Conservation (phyloP, 1,284 basidiomycete genomes). For the Cerrena zonata region DNA sequence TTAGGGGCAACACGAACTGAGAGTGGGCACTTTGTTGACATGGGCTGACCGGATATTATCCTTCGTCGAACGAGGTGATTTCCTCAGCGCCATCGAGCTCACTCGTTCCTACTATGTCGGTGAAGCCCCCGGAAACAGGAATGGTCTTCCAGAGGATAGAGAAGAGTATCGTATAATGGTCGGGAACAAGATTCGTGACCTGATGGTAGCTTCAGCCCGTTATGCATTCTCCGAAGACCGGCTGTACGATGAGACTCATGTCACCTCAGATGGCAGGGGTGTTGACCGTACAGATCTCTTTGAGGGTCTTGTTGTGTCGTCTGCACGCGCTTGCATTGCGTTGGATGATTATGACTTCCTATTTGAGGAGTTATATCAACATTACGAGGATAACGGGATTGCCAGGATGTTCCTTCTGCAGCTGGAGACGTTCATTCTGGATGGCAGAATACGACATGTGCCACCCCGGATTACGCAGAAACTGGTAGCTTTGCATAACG, state of each 20-base stretch:
- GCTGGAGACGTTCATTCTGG: conserved; percentile 81
- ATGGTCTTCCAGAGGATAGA: conserved; percentile 74
- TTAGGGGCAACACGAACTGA: conserved; percentile 64
- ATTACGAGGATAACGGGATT: conserved; percentile 83
- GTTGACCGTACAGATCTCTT: conserved; percentile 89
- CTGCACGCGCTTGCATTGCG: conserved; percentile 77
- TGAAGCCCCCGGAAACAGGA: conserved; percentile 78
- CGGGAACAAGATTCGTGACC: conserved; percentile 71
- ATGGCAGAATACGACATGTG: conserved; percentile 64
- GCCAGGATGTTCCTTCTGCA: conserved; percentile 81
- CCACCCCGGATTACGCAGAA: conserved; percentile 86
- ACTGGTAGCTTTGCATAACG: conserved; percentile 75
- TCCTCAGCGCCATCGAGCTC: conserved; percentile 85
- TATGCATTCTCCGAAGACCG: conserved; percentile 95
- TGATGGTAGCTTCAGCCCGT: conserved; percentile 82
- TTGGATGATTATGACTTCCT: conserved; percentile 80
- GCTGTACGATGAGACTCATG: conserved; percentile 83
- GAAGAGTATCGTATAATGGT: conserved; percentile 59
- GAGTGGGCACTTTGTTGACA: conserved; percentile 82
- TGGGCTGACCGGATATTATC: conserved; percentile 93
- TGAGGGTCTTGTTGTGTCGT: conserved; percentile 79
- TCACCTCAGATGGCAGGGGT: conserved; percentile 77
- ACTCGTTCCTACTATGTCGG: conserved; percentile 82
- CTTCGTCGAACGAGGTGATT: conserved; percentile 82
- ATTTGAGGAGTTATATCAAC: conserved; percentile 89